Evolutionary conservation across 2,329 filamentous ascomycete species (phyloP), one percentile per base, ranked within the genome.

Genomic region (Alternaria viburni): DNA sequence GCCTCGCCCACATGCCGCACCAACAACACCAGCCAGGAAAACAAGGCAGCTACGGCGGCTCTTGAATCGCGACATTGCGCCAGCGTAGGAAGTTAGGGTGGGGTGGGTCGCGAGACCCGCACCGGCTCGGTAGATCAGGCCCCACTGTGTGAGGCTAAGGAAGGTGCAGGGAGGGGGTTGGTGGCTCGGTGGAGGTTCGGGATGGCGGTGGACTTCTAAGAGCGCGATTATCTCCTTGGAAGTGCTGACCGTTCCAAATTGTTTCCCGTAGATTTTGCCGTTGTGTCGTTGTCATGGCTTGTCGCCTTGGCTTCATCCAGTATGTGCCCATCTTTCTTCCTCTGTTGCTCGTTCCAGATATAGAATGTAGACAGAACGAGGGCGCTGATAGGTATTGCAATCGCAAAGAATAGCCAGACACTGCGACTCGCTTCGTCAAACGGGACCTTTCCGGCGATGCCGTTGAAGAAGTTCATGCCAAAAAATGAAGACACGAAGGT

Each of bases 101-200:
- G 17, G 13, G 49, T n/a, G 49, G 49, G 19, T n/a, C 9, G 15
- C 0, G 4, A 3, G 28, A n/a, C 49, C 49, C 49, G 11, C 49
- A 15, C 28, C 49, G 49, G 49, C 28, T 36, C 28, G 49, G 28
- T 51, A 51, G 49, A 51, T 51, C 49, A 36, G n/a, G 21, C 28
- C 28, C 28, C 49, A 52, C 30, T 11, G 30, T 9, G 12, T n/a
- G 8, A 21, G 19, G 28, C 19, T 52, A 17, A 21, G 32, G 49
- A 9, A 4, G 26, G 47, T 9, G 36, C 36, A 41, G 36, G n/a
- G 36, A 41, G 36, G 36, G 36, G 15, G 15, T 41, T 21, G 21
- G 19, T 23, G 13, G 5, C 9, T 15, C 17, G 30, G 30, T 52
- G 30, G 6, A 6, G 21, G 10, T 3, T 13, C 13, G 28, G 23